Evolutionary conservation across 148 eudicot species (phyloP).

Genomic region (Heliamphora exappendiculata): DNA sequence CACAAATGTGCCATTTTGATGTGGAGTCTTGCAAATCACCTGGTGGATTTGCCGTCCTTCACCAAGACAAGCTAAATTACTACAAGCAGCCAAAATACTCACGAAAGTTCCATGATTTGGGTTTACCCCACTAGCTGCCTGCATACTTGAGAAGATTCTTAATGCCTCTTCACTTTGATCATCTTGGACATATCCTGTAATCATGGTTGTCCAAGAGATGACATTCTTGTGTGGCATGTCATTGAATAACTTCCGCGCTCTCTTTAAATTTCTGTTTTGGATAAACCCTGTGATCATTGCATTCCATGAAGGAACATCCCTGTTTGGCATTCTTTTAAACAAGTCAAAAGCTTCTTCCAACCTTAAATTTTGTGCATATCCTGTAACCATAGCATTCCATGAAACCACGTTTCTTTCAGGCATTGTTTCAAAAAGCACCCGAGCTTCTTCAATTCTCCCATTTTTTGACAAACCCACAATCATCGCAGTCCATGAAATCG

Average conservation of each 20-base stretch:
- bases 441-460: constrained; percentile 22
- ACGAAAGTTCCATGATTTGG: constrained; percentile 35
- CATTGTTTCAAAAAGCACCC: constrained; percentile 19
- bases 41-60: constrained; percentile 35
- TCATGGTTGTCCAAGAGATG: constrained; percentile 35
- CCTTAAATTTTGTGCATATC: constrained; percentile 21
- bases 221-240: constrained; percentile 26
- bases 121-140: constrained; percentile 5
- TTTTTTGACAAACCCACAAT: constrained; percentile 18
- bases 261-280: constrained; percentile 18
- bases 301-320: constrained; percentile 27
- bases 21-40: constrained; percentile 27
- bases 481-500: constrained; percentile 22
- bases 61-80: constrained; percentile 28
- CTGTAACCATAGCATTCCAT: constrained; percentile 22
- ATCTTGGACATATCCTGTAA: constrained; percentile 24
- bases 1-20: constrained; percentile 21
- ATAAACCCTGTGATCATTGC: constrained; percentile 27
- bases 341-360: constrained; percentile 22
- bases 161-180: constrained; percentile 31
- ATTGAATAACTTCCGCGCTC: constrained; percentile 21
- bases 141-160: constrained; percentile 21
- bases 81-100: constrained; percentile 29
- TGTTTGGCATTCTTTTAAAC: constrained; percentile 31
- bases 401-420: constrained; percentile 18